Conservation (phyloP, 2,329 filamentous ascomycete species). For the Grosmannia clavigera region DNA sequence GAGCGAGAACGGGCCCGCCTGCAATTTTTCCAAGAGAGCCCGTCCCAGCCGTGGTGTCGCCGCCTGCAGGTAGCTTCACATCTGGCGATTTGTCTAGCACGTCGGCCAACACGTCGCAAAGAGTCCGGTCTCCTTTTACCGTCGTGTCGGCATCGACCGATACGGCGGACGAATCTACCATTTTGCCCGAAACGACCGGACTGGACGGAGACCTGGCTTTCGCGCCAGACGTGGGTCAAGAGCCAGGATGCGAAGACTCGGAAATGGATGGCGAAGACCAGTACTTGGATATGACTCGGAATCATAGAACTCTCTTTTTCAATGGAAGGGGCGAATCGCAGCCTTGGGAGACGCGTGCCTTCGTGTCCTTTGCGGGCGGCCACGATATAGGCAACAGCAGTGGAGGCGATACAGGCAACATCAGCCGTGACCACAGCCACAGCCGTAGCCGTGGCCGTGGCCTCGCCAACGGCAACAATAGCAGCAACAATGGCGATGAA, state of each 20-base stretch:
- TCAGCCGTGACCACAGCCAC: not conserved
- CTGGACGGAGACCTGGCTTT: not conserved
- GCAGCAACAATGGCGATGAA: conserved; percentile 15
- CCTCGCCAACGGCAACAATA: not conserved
- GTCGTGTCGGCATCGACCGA: conserved; percentile 2
- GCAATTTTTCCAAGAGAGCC: not conserved
- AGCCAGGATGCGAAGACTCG: conserved; percentile 42
- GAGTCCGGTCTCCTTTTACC: conserved; percentile 9
- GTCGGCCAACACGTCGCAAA: conserved; percentile 7
- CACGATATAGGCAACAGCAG: not conserved
- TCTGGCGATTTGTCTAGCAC: not conserved
- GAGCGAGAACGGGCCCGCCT: not conserved
- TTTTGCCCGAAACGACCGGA: not conserved
- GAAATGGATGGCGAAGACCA: conserved; percentile 39
- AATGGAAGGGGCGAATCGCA: not conserved
- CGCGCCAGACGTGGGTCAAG: conserved; percentile 19
- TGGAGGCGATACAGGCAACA: not conserved
- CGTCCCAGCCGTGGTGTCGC: not conserved
- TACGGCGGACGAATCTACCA: conserved; percentile 8
- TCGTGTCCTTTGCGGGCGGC: not conserved
- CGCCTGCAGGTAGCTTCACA: not conserved
- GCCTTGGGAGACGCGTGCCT: not conserved
- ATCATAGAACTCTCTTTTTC: not conserved
- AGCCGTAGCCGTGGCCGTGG: not conserved
- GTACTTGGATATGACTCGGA: not conserved